These are phyloP conservation scores for Globisporangium abappressorium DNA, from an alignment of 352 stramenopile species.

Conservation along the genomic window DNA sequence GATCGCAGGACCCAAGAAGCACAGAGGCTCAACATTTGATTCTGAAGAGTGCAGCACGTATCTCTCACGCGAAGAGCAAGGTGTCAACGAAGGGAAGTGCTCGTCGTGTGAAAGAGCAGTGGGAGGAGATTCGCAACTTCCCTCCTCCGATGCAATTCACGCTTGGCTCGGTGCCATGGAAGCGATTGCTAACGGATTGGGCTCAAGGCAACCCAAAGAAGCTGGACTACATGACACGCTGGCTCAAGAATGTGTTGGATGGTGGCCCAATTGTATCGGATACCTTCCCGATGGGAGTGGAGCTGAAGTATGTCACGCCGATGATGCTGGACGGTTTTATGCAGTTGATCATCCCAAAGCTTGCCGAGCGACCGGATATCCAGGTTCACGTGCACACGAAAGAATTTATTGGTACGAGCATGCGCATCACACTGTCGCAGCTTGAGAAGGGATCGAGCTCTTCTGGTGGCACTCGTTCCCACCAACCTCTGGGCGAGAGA, in stretches of 20 bases:
- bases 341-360: conserved; percentile 86
- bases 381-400: conserved; percentile 89
- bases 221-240: conserved; percentile 88
- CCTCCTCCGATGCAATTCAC: conserved; percentile 81
- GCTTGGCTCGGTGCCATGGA: conserved; percentile 82
- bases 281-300: conserved; percentile 84
- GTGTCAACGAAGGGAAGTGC: conserved; percentile 72
- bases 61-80: conserved; percentile 67
- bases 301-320: conserved; percentile 87
- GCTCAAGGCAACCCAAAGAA: conserved; percentile 88
- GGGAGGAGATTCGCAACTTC: conserved; percentile 87
- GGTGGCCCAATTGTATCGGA: conserved; percentile 82
- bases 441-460: conserved; percentile 32
- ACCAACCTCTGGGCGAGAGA: conserved; percentile 25
- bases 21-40: conserved; percentile 66
- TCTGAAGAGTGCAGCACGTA: conserved; percentile 62
- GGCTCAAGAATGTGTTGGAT: conserved; percentile 88
- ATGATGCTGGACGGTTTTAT: conserved; percentile 92
- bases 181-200: conserved; percentile 84
- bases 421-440: conserved; percentile 83
- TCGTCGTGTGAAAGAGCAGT: conserved; percentile 83
- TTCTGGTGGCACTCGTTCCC: conserved; percentile 14
- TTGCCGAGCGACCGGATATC: conserved; percentile 78
- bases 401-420: conserved; percentile 89
- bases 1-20: conserved; percentile 42